phyloP scores from a whole-genome alignment of 305 asterid species.

The Fraxinus platypoda region DNA sequence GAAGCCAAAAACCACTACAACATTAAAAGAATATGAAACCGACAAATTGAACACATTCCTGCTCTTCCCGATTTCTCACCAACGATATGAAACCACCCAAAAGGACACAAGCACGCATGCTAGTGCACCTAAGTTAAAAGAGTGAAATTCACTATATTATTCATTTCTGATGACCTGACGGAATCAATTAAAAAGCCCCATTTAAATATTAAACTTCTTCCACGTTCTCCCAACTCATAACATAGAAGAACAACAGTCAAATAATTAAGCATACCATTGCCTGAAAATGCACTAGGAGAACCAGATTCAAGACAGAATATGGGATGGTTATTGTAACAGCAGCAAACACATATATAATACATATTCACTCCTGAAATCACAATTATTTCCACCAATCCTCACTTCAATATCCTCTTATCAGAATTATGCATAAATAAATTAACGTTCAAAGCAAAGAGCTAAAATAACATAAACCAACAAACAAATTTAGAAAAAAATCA shows the following conservation, averaged over 20 bases:
- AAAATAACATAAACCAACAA: slow-evolving; percentile 2
- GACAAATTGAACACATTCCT: not conserved
- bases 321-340: not conserved
- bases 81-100: not conserved
- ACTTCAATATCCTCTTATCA: not conserved
- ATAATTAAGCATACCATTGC: not conserved
- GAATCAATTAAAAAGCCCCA: not conserved
- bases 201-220: not conserved
- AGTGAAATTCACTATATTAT: not conserved
- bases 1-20: not conserved
- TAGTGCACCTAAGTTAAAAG: not conserved
- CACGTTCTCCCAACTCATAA: not conserved
- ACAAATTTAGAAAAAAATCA: not conserved
- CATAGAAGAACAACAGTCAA: not conserved
- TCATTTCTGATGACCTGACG: not conserved
- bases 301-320: not conserved
- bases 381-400: not conserved
- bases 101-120: slow-evolving; percentile 5
- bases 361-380: not conserved
- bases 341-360: not conserved
- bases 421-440: not conserved
- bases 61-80: not conserved
- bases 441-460: slow-evolving; percentile 2
- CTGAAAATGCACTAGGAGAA: not conserved
- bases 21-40: not conserved